phyloP scores from a whole-genome alignment of 225 moss, liverwort and hornwort species.

The Pleurozium schreberi region DNA sequence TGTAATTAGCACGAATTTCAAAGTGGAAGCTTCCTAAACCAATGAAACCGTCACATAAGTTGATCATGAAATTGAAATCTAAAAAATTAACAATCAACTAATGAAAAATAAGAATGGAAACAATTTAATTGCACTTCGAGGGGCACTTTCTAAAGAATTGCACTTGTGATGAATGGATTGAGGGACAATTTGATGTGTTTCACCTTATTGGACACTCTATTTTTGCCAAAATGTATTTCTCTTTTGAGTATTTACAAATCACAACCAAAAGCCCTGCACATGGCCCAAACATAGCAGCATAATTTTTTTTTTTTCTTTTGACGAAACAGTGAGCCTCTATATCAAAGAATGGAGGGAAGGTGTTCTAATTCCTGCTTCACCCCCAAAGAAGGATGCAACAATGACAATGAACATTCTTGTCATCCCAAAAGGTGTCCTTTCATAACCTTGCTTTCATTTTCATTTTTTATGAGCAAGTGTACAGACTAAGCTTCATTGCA shows the following conservation, averaged over 20 bases:
- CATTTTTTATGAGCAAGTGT: not conserved
- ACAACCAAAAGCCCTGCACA: not conserved
- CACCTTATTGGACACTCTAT: too few species aligned
- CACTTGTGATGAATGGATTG: not conserved
- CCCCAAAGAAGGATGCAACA: not conserved
- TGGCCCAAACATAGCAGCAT: too few species aligned
- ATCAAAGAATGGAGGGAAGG: not conserved
- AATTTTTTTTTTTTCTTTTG: too few species aligned
- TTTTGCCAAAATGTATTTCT: not conserved
- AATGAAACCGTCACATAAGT: rapidly evolving
- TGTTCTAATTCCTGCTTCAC: not conserved
- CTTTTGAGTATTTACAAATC: not conserved
- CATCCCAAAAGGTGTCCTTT: not conserved
- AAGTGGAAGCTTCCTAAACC: not conserved
- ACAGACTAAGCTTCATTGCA: not conserved
- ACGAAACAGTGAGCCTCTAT: not conserved
- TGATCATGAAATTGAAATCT: not conserved
- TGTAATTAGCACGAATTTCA: not conserved
- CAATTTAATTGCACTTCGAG: rapidly evolving
- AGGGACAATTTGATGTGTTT: not conserved
- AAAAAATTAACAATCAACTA: not conserved
- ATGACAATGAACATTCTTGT: not conserved
- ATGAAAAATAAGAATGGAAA: not conserved
- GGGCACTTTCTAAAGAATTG: not conserved
- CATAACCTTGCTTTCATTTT: not conserved